A percentile compares a stretch with the other conserved stretches of the same genome.
Conservation (phyloP, 2,329 filamentous ascomycete genomes). For the Neonectria neomacrospora region DNA sequence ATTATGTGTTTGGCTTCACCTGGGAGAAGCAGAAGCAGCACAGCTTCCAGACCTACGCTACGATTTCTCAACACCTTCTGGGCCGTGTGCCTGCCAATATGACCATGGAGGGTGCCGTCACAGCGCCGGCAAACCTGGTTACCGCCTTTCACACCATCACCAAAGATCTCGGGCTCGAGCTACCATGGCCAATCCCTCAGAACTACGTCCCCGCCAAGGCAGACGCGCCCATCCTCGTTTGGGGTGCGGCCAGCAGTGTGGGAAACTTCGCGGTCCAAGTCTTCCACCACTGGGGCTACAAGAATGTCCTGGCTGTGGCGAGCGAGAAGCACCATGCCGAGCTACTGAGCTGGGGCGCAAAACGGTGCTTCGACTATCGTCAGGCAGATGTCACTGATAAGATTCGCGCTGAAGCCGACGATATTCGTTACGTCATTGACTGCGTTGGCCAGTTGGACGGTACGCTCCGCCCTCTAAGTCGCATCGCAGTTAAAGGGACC, state of each 20-base stretch:
- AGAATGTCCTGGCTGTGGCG: conserved; percentile 60
- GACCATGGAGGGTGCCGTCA: not conserved
- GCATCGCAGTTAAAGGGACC: conserved; percentile 59
- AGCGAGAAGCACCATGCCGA: conserved; percentile 58
- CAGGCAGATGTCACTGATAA: conserved; percentile 50
- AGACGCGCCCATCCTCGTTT: conserved; percentile 54
- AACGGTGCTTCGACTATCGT: conserved; percentile 60
- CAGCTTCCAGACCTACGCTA: not conserved
- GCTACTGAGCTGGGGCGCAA: conserved; percentile 57
- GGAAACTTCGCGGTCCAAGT: conserved; percentile 63
- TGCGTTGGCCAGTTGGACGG: conserved; percentile 64
- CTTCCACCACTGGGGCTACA: conserved; percentile 63
- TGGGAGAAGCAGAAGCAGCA: not conserved
- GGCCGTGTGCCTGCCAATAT: not conserved
- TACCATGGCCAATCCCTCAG: conserved; percentile 65
- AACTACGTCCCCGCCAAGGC: conserved; percentile 55
- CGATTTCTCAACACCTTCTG: not conserved
- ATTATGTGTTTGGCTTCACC: not conserved
- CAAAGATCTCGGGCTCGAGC: conserved; percentile 60
- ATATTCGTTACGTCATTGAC: conserved; percentile 62
- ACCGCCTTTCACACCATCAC: conserved; percentile 27
- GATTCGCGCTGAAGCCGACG: conserved; percentile 42
- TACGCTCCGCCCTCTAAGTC: conserved; percentile 60
- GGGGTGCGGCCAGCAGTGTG: conserved; percentile 56
- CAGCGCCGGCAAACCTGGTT: not conserved